Conservation (phyloP, 345 rosid species). For the Zanthoxylum bungeanum region DNA sequence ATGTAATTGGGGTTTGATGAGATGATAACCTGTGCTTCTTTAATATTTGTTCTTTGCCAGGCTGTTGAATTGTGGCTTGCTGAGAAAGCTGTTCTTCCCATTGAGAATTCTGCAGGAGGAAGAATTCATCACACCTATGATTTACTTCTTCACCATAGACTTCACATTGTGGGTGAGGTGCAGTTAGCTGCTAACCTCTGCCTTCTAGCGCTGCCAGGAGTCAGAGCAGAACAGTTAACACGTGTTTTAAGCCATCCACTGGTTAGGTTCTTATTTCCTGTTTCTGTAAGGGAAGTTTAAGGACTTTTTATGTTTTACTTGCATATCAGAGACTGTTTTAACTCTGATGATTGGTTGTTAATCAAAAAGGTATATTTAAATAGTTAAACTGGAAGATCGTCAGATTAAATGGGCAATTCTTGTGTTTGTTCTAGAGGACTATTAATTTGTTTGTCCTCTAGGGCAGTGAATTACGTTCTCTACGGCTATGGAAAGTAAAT, state of each 20-base stretch:
- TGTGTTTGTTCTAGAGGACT: neutral
- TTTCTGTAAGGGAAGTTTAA: neutral
- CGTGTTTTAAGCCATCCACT: constrained; percentile 62
- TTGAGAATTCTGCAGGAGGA: constrained; percentile 54
- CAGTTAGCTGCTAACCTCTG: constrained; percentile 45
- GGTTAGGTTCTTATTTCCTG: constrained; percentile 22
- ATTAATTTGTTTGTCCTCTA: neutral
- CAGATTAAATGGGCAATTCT: neutral
- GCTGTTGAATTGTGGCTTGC: constrained; percentile 60
- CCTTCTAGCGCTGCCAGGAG: constrained; percentile 52
- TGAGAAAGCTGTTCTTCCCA: constrained; percentile 61
- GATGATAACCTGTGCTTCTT: neutral
- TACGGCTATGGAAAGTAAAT: neutral
- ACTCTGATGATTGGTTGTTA: neutral
- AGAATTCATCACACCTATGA: constrained; percentile 65
- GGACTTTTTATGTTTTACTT: neutral
- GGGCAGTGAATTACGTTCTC: neutral
- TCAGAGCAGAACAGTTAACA: constrained; percentile 42
- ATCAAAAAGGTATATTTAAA: neutral
- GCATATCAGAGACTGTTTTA: neutral
- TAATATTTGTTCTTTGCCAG: constrained; percentile 25
- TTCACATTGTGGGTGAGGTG: constrained; percentile 60
- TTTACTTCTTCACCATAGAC: constrained; percentile 59
- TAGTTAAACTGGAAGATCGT: neutral
- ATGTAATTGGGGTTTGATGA: neutral